Conservation (phyloP, 2,329 filamentous ascomycete species). For the Diaporthe nobilis region DNA sequence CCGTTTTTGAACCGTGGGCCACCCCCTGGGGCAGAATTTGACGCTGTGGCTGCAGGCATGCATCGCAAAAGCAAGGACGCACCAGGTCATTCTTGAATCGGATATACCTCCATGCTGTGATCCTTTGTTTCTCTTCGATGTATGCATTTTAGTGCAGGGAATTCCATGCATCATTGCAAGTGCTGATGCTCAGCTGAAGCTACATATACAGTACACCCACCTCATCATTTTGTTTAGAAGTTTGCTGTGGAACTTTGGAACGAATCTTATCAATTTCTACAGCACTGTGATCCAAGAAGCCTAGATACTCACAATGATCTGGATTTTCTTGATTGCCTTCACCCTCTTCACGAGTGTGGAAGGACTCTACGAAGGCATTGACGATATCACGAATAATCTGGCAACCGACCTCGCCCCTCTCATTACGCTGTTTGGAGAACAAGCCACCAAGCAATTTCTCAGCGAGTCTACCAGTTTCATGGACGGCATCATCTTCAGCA, state of each 20-base stretch:
- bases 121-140: too few species aligned
- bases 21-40: too few species aligned
- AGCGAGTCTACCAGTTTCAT: not conserved
- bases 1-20: too few species aligned
- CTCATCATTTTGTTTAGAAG: not conserved
- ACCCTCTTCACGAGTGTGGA: not conserved
- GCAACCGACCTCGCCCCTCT: not conserved
- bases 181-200: too few species aligned
- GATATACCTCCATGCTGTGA: too few species aligned
- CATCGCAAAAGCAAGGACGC: too few species aligned
- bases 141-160: too few species aligned
- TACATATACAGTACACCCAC: not conserved
- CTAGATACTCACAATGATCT: not conserved
- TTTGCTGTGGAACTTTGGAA: not conserved
- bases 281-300: not conserved
- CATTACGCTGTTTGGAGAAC: not conserved
- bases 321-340: not conserved
- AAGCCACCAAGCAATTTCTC: not conserved
- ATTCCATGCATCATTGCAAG: too few species aligned
- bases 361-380: not conserved
- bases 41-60: too few species aligned
- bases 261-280: not conserved
- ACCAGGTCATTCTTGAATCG: too few species aligned
- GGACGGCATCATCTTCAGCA: not conserved
- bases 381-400: not conserved